A percentile compares a stretch with the other conserved stretches of the same genome.
Conservation (phyloP, 1,139 yeast genomes). For the Pichia sp. region DNA sequence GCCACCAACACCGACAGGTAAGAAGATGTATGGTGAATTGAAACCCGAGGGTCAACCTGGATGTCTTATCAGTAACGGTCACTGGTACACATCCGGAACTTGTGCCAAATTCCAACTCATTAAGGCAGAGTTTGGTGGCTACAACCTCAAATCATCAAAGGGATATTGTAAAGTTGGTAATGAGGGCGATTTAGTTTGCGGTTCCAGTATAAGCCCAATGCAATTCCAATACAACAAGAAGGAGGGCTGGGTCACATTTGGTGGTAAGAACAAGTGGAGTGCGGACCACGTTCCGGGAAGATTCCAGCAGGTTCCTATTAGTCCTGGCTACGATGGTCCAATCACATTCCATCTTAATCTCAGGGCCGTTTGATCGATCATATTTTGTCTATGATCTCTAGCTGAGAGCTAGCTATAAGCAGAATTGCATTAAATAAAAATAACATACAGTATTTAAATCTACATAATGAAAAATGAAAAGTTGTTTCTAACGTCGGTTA, state of each 20-base stretch:
- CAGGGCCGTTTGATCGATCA: no score
- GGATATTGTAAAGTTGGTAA: slow-evolving; percentile 62
- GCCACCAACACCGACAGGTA: slow-evolving; percentile 26
- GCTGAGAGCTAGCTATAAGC: no score
- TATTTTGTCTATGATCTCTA: no score
- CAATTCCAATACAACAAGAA: slow-evolving; percentile 48
- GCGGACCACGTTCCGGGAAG: slow-evolving; percentile 44
- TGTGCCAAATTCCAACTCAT: slow-evolving; percentile 67
- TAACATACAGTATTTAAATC: no score
- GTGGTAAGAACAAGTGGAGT: slow-evolving; percentile 62
- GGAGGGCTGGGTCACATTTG: slow-evolving; percentile 47
- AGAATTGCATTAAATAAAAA: no score
- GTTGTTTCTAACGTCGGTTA: no score
- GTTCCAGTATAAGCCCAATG: slow-evolving; percentile 31
- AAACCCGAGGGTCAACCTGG: slow-evolving; percentile 54
- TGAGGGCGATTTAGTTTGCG: slow-evolving; percentile 30
- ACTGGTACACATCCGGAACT: slow-evolving; percentile 77
- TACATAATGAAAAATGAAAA: no score
- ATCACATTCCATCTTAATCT: slow-evolving; percentile 38
- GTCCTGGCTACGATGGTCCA: slow-evolving; percentile 42
- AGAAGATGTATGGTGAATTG: slow-evolving; percentile 34
- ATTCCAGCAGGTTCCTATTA: slow-evolving; percentile 47
- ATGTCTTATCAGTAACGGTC: slow-evolving; percentile 78
- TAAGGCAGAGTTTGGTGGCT: slow-evolving; percentile 65
- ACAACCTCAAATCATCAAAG: slow-evolving; percentile 54